Evolutionary conservation across 2,329 filamentous ascomycete species (phyloP).

Genomic region (Aspergillus pseudonomiae): DNA sequence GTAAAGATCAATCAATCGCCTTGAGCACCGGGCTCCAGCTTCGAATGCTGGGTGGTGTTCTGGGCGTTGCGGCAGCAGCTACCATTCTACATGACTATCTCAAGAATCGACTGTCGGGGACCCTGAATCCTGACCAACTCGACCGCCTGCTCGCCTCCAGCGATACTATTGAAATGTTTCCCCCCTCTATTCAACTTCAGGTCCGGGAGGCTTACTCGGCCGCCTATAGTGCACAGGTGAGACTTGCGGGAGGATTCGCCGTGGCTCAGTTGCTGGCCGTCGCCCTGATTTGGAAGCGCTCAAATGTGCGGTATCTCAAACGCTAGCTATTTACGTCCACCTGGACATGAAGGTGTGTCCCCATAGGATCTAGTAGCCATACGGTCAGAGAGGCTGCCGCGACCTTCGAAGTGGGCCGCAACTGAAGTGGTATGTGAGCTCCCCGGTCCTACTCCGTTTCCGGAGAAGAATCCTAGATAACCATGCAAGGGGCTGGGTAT

Average conservation of each 20-base stretch:
- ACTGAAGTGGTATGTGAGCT: not conserved
- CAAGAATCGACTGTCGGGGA: not conserved
- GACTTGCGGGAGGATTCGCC: slow-evolving; percentile 18
- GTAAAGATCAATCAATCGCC: slow-evolving; percentile 26
- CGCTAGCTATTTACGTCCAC: not conserved
- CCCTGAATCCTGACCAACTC: slow-evolving; percentile 6
- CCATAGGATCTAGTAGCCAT: too few relatives aligned
- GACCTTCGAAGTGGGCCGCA: not conserved
- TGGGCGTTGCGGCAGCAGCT: slow-evolving; percentile 41
- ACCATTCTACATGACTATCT: slow-evolving; percentile 25
- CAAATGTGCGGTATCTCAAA: not conserved
- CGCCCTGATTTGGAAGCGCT: slow-evolving; percentile 21
- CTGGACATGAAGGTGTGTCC: not conserved
- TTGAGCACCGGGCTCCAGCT: slow-evolving; percentile 44
- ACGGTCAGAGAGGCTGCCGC: not conserved
- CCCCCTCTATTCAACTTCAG: slow-evolving; percentile 2
- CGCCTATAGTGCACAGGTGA: slow-evolving; percentile 26
- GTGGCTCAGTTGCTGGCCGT: slow-evolving; percentile 17
- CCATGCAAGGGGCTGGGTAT: not conserved
- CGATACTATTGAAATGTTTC: slow-evolving; percentile 10
- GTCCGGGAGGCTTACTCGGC: slow-evolving; percentile 18
- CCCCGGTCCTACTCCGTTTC: not conserved
- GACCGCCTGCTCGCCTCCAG: slow-evolving; percentile 1
- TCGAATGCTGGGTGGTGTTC: slow-evolving; percentile 42
- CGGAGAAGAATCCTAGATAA: not conserved